A percentile compares a stretch with the other conserved stretches of the same genome.
phyloP scores from a whole-genome alignment of 164 flowering plant species.

The Echeveria elegans region DNA sequence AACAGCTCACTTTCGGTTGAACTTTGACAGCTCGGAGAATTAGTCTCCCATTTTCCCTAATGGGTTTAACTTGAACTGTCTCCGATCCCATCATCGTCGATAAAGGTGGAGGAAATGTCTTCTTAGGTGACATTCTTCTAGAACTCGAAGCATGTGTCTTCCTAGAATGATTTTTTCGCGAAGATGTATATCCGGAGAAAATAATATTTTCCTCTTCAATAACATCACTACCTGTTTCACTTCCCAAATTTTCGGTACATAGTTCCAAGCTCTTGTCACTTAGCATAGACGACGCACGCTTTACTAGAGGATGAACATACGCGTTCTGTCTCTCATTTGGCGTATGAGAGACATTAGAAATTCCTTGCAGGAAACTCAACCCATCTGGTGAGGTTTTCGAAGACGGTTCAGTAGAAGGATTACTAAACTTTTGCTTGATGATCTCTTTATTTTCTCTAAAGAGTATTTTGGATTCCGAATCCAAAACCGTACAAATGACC shows the following conservation, averaged over 20 bases:
- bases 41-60: slow-evolving; percentile 1
- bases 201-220: slow-evolving; percentile 3
- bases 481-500: background rate
- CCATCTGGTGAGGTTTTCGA: background rate
- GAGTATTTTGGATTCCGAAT: slow-evolving; percentile 4
- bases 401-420: background rate
- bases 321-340: background rate
- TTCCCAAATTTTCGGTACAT: slow-evolving; percentile 2
- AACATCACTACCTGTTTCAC: slow-evolving; percentile 6
- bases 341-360: background rate
- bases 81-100: slow-evolving; percentile 4
- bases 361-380: background rate
- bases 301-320: background rate
- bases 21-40: slow-evolving; percentile 4
- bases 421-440: background rate
- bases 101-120: slow-evolving; percentile 1
- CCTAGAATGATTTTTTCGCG: background rate
- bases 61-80: background rate
- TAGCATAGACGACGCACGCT: background rate
- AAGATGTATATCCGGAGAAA: background rate
- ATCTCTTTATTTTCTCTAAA: background rate
- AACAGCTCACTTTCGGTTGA: background rate
- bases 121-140: background rate
- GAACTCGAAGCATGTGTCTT: background rate
- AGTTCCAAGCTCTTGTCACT: slow-evolving; percentile 7